A percentile compares a stretch with the other conserved stretches of the same genome.
Evolutionary conservation across 345 rosid species (phyloP).

Genomic region (Gossypium arboreum): DNA sequence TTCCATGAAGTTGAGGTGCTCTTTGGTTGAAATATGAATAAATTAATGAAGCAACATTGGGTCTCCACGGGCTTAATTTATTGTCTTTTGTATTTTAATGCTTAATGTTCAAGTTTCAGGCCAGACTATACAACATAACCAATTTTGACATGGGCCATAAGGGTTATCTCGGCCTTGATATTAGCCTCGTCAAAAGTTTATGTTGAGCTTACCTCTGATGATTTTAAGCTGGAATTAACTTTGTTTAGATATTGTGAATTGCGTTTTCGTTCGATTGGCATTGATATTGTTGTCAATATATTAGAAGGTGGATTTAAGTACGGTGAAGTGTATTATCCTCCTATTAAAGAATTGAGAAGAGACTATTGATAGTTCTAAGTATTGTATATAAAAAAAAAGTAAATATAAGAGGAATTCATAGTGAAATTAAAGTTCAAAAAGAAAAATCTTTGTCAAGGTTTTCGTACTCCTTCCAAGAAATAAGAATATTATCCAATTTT

Average conservation of each 20-base stretch:
- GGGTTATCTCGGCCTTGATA: not conserved
- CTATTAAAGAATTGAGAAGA: rapidly evolving
- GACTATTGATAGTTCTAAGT: rapidly evolving
- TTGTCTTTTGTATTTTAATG: not conserved
- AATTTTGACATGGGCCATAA: not conserved
- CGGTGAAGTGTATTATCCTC: rapidly evolving
- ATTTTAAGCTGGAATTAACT: not conserved
- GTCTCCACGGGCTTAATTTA: not conserved
- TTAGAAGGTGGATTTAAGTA: rapidly evolving
- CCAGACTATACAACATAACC: not conserved
- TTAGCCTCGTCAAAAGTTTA: not conserved
- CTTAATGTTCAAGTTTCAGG: not conserved
- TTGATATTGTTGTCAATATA: too few relatives aligned
- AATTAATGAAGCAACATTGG: not conserved
- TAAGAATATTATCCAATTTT: too few relatives aligned
- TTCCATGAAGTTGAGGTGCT: not conserved
- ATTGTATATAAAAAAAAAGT: too few relatives aligned
- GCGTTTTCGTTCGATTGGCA: rapidly evolving
- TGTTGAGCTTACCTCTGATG: not conserved
- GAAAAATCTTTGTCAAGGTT: too few relatives aligned
- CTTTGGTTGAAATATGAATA: not conserved
- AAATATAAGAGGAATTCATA: too few relatives aligned
- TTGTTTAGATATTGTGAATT: rapidly evolving
- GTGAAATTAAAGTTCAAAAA: too few relatives aligned
- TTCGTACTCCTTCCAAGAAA: too few relatives aligned